phyloP scores from a whole-genome alignment of 106 monocot species.

The Chionographis japonica region DNA sequence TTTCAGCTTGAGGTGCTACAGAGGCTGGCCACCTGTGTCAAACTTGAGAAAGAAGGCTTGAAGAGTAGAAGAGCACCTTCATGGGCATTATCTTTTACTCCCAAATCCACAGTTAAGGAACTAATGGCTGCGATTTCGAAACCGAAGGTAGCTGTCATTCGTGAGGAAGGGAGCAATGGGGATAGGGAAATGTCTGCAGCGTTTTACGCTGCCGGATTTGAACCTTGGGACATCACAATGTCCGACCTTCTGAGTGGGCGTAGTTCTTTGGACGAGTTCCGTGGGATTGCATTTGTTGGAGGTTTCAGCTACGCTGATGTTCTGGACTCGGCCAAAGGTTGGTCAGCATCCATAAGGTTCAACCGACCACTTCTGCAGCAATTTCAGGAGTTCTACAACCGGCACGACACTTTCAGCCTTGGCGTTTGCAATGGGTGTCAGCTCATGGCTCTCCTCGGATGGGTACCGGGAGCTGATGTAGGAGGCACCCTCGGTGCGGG shows the following conservation, averaged over 20 bases:
- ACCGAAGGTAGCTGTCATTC: conserved; percentile 89
- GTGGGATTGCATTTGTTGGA: conserved; percentile 90
- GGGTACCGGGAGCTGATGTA: conserved; percentile 63
- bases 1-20: conserved; percentile 83
- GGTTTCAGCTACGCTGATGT: conserved; percentile 99
- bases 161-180: conserved; percentile 97
- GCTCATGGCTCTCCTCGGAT: conserved; percentile 96
- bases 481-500: conserved; percentile 32
- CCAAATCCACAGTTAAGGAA: conserved; percentile 51
- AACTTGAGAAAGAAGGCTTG: conserved; percentile 74
- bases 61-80: conserved; percentile 49
- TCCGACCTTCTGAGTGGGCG: conserved; percentile 62
- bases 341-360: conserved; percentile 90
- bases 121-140: conserved; percentile 30
- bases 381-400: conserved; percentile 72
- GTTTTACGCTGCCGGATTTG: conserved; percentile 87
- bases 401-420: conserved; percentile 86
- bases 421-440: conserved; percentile 98
- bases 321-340: conserved; percentile 88
- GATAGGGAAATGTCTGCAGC: conserved; percentile 96
- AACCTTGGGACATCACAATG: conserved; percentile 94
- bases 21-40: conserved; percentile 75
- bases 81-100: conserved; percentile 75
- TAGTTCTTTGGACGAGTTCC: conserved; percentile 54
- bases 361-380: conserved; percentile 54